These are phyloP conservation scores for Geoglossum cookeanum DNA, from an alignment of 2,329 filamentous ascomycete species.

Conservation along the genomic window DNA sequence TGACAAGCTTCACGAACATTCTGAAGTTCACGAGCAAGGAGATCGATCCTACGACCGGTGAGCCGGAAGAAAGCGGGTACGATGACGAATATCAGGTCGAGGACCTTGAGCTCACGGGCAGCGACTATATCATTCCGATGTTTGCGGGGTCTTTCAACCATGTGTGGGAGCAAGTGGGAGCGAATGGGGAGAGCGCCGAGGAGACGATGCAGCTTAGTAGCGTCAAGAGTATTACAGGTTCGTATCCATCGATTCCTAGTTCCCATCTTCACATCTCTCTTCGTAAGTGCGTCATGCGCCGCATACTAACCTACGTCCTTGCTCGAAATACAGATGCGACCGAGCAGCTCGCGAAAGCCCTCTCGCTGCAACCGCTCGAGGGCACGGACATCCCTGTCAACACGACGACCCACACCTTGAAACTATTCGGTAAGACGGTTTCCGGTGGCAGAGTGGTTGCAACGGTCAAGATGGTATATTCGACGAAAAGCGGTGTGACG, in stretches of 20 bases:
- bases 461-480: slow-evolving; percentile 82
- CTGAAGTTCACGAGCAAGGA: slow-evolving; percentile 98
- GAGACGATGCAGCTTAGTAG: slow-evolving; percentile 79
- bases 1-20: slow-evolving; percentile 71
- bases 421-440: slow-evolving; percentile 89
- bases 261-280: not conserved
- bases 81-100: slow-evolving; percentile 97
- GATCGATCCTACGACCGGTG: slow-evolving; percentile 82
- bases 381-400: slow-evolving; percentile 82
- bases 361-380: slow-evolving; percentile 85
- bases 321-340: slow-evolving; percentile 44
- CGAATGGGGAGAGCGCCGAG: slow-evolving; percentile 71
- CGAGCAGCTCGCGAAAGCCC: slow-evolving; percentile 66
- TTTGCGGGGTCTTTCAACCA: slow-evolving; percentile 93
- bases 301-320: not conserved
- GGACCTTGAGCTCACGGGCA: slow-evolving; percentile 75
- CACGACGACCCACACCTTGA: slow-evolving; percentile 81
- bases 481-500: slow-evolving; percentile 79
- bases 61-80: slow-evolving; percentile 82
- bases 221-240: slow-evolving; percentile 84
- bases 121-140: slow-evolving; percentile 83
- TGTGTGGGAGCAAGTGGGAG: slow-evolving; percentile 83
- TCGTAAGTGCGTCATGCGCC: not conserved
- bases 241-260: slow-evolving; percentile 17
- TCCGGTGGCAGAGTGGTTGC: slow-evolving; percentile 76